A percentile compares a stretch with the other conserved stretches of the same genome.
phyloP scores from a whole-genome alignment of 345 rosid genomes.

The Pistacia vera region DNA sequence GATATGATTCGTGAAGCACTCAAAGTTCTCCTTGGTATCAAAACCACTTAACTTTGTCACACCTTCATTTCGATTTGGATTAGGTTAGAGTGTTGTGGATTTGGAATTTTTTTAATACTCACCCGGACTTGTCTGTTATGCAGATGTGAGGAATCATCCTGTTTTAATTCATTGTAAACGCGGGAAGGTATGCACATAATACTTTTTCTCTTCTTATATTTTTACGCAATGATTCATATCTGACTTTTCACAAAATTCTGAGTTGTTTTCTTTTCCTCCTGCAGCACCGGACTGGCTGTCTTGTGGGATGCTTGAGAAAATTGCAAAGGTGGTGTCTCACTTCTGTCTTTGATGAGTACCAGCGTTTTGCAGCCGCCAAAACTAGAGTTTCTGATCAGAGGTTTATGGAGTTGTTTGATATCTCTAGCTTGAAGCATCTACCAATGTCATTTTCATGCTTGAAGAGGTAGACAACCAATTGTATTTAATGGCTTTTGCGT shows the following conservation, averaged over 20 bases:
- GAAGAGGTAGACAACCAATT: slow-evolving; percentile 38
- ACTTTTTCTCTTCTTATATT: background rate
- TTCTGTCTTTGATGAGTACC: slow-evolving; percentile 87
- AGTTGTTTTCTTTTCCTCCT: slow-evolving; percentile 7
- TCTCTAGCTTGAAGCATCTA: slow-evolving; percentile 62
- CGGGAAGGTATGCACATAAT: slow-evolving; percentile 69
- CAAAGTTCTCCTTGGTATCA: slow-evolving; percentile 79
- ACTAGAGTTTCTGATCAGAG: slow-evolving; percentile 91
- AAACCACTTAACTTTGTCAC: slow-evolving; percentile 20
- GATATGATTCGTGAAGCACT: slow-evolving; percentile 85
- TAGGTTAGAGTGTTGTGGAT: background rate
- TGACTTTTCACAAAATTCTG: background rate
- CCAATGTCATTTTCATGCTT: slow-evolving; percentile 76
- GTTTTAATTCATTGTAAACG: slow-evolving; percentile 88
- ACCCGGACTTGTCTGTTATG: slow-evolving; percentile 10
- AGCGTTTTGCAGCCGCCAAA: slow-evolving; percentile 89
- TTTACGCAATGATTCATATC: background rate
- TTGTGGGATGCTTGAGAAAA: slow-evolving; percentile 94
- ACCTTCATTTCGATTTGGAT: background rate
- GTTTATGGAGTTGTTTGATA: slow-evolving; percentile 91
- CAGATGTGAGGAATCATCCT: slow-evolving; percentile 92
- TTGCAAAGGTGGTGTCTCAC: slow-evolving; percentile 86
- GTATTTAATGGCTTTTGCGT: slow-evolving; percentile 23
- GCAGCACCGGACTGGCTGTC: slow-evolving; percentile 96
- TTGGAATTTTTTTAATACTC: background rate